phyloP scores from a whole-genome alignment of 257 asterid species.

The Solanum chiquidenum region DNA sequence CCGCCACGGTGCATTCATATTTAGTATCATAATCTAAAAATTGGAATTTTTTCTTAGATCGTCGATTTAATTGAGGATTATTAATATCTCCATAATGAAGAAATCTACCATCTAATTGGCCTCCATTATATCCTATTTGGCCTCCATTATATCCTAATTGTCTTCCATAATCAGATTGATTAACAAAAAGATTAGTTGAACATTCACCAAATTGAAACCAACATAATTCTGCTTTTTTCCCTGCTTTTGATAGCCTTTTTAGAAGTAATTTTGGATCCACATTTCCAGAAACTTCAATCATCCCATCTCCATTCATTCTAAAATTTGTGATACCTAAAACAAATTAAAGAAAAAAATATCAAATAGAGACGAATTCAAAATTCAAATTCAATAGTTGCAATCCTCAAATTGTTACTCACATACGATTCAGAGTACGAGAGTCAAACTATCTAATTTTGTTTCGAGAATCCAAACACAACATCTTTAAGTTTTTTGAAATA shows the following conservation, averaged over 20 bases:
- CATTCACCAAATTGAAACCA: constrained; percentile 22
- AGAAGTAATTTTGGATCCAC: constrained; percentile 14
- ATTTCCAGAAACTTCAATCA: constrained; percentile 12
- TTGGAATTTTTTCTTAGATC: background rate
- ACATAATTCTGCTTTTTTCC: constrained; percentile 4
- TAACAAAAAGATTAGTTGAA: constrained; percentile 12
- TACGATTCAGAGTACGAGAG: background rate
- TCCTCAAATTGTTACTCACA: background rate
- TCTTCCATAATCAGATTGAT: background rate
- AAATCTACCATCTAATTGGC: background rate
- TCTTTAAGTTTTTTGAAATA: background rate
- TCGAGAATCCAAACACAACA: background rate
- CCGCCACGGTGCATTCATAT: background rate
- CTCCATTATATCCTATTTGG: background rate
- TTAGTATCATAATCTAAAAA: background rate
- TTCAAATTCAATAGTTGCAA: background rate
- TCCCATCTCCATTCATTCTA: constrained; percentile 19
- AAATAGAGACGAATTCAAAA: background rate
- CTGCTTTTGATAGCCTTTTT: constrained; percentile 7
- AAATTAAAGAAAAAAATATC: background rate
- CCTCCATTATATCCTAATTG: background rate
- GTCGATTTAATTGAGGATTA: background rate
- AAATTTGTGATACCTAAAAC: background rate
- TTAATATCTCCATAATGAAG: background rate
- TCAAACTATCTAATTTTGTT: background rate